These are phyloP conservation scores for Phytophthora macrochlamydospora DNA, from an alignment of 352 stramenopile genomes.

Conservation along the genomic window DNA sequence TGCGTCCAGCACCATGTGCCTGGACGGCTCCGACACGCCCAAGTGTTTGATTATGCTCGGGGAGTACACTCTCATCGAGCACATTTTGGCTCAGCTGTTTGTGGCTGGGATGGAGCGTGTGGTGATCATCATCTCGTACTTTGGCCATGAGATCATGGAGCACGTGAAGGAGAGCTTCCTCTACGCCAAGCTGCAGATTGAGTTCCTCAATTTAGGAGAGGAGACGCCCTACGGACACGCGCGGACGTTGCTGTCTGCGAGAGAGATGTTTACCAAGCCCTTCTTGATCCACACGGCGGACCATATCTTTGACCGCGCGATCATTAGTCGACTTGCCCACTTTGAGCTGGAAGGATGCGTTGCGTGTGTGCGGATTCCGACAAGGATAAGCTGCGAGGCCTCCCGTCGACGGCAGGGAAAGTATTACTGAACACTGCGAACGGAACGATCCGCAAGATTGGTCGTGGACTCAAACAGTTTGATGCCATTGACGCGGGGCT, in stretches of 20 bases:
- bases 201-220: conserved; percentile 85
- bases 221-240: conserved; percentile 77
- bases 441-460: conserved; percentile 68
- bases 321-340: conserved; percentile 68
- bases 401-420: conserved; percentile 74
- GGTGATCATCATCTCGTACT: conserved; percentile 87
- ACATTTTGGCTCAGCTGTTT: conserved; percentile 82
- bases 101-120: conserved; percentile 83
- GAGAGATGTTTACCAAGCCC: conserved; percentile 78
- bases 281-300: conserved; percentile 89
- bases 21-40: conserved; percentile 77
- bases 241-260: conserved; percentile 73
- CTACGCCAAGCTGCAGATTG: conserved; percentile 78
- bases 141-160: conserved; percentile 80
- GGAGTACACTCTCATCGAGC: conserved; percentile 81
- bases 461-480: conserved; percentile 69
- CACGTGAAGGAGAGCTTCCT: conserved; percentile 80
- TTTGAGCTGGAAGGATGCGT: conserved; percentile 78
- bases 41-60: conserved; percentile 83
- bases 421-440: conserved; percentile 55
- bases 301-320: conserved; percentile 83
- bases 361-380: conserved; percentile 75
- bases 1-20: conserved; percentile 78
- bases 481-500: conserved; percentile 81
- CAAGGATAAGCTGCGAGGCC: conserved; percentile 55